Conservation (phyloP, 371 early-diverging fungal species). For the Apophysomyces elegans region DNA sequence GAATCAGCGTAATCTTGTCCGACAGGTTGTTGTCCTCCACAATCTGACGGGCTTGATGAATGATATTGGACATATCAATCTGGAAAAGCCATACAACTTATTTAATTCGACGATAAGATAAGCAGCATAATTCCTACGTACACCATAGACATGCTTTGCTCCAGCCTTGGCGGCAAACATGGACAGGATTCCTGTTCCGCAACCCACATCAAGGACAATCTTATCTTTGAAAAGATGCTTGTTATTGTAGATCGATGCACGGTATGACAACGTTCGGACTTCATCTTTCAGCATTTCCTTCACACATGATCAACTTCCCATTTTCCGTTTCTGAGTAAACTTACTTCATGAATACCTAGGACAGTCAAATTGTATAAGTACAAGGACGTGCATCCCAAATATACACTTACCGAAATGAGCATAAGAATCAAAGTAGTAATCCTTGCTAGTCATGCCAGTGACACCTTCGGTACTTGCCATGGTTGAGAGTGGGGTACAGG, state of each 20-base stretch:
- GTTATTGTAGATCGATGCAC: constrained; percentile 91
- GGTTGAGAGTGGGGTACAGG: constrained; percentile 6
- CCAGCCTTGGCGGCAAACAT: constrained; percentile 95
- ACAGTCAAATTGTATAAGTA: constrained; percentile 11
- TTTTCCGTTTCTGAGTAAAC: not conserved
- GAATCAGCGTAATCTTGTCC: constrained; percentile 84
- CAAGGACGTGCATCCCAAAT: not conserved
- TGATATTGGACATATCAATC: constrained; percentile 97
- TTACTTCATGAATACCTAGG: constrained; percentile 62
- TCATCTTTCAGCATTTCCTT: constrained; percentile 95
- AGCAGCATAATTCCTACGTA: constrained; percentile 36
- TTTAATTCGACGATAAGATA: too few relatives aligned
- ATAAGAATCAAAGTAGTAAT: constrained; percentile 97
- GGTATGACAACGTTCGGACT: constrained; percentile 95
- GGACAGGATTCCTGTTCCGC: constrained; percentile 93
- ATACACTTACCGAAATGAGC: constrained; percentile 85
- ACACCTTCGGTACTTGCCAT: constrained; percentile 19
- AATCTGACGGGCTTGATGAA: constrained; percentile 90
- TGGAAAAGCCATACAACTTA: constrained; percentile 16
- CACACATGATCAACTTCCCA: not conserved
- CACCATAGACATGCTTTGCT: constrained; percentile 91
- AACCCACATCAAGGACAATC: constrained; percentile 96
- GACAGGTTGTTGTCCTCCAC: constrained; percentile 87
- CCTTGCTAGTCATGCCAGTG: constrained; percentile 71
- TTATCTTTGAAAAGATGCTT: constrained; percentile 95